Percentiles rank a stretch among this genome's conserved stretches.
Conservation (phyloP, 139 green algal genomes). For the Chlorella sp. region DNA sequence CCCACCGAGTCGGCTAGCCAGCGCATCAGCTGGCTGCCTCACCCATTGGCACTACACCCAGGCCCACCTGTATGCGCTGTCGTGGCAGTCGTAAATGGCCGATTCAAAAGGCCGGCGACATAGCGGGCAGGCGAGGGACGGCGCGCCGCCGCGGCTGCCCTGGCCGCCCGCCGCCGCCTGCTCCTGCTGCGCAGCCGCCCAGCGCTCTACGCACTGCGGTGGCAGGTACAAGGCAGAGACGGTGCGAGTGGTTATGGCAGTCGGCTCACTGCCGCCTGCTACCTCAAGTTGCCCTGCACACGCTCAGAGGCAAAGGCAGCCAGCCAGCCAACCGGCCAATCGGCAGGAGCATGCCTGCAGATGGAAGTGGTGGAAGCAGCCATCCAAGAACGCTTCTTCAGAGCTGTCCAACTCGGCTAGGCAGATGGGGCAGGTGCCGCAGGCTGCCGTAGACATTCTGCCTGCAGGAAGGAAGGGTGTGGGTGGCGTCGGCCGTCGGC, state of each 20-base stretch:
- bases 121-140: slow-evolving; percentile 27
- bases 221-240: too few relatives aligned
- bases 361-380: slow-evolving; percentile 46
- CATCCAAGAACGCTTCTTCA: slow-evolving; percentile 40
- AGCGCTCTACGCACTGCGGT: slow-evolving; percentile 34
- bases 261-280: too few relatives aligned
- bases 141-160: not conserved
- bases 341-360: not conserved
- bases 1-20: too few relatives aligned
- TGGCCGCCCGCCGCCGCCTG: not conserved
- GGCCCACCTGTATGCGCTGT: slow-evolving; percentile 27
- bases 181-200: slow-evolving; percentile 20
- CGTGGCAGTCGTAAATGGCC: slow-evolving; percentile 35
- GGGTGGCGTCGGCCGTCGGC: too few relatives aligned
- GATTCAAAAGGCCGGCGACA: slow-evolving; percentile 32
- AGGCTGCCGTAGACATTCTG: not conserved
- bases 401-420: not conserved
- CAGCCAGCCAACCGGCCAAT: too few relatives aligned
- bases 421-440: slow-evolving; percentile 35
- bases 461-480: too few relatives aligned
- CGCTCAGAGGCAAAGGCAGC: too few relatives aligned
- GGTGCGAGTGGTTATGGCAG: too few relatives aligned
- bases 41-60: too few relatives aligned
- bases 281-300: too few relatives aligned
- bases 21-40: too few relatives aligned